phyloP scores from a whole-genome alignment of 2,329 filamentous ascomycete species.

The Metarhizium humberi region DNA sequence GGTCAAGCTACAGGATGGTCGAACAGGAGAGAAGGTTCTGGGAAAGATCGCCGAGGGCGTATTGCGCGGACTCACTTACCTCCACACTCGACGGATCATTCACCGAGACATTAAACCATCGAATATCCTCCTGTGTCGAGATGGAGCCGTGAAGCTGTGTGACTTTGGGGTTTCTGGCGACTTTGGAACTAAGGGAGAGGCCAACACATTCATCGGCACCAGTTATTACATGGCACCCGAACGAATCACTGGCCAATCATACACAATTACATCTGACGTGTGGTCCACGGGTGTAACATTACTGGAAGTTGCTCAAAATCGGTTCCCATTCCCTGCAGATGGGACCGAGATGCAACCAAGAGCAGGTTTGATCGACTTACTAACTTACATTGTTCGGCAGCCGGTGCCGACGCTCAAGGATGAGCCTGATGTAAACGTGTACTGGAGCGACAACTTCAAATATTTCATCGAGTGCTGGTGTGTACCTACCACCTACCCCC shows the following conservation, averaged over 20 bases:
- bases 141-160: constrained; percentile 92
- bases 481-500: constrained; percentile 26
- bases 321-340: constrained; percentile 96
- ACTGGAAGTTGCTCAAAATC: constrained; percentile 97
- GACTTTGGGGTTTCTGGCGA: constrained; percentile 97
- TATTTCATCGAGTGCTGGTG: constrained; percentile 99
- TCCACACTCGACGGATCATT: constrained; percentile 93
- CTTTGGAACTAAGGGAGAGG: constrained; percentile 96
- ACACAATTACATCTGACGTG: constrained; percentile 97
- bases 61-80: constrained; percentile 84
- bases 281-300: constrained; percentile 96
- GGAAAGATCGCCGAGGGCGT: constrained; percentile 96
- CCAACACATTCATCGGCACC: constrained; percentile 97
- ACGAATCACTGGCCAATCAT: constrained; percentile 92
- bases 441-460: constrained; percentile 96
- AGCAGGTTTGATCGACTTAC: constrained; percentile 84
- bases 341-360: constrained; percentile 91
- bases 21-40: constrained; percentile 93
- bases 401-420: constrained; percentile 93
- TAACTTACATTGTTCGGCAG: constrained; percentile 96
- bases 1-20: constrained; percentile 87
- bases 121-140: constrained; percentile 88
- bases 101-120: constrained; percentile 98
- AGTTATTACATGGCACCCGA: constrained; percentile 99
- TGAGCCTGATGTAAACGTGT: constrained; percentile 79